Base-by-base conservation (phyloP, 2,329 filamentous ascomycete species). In the Colletotrichum somersetense region DNA sequence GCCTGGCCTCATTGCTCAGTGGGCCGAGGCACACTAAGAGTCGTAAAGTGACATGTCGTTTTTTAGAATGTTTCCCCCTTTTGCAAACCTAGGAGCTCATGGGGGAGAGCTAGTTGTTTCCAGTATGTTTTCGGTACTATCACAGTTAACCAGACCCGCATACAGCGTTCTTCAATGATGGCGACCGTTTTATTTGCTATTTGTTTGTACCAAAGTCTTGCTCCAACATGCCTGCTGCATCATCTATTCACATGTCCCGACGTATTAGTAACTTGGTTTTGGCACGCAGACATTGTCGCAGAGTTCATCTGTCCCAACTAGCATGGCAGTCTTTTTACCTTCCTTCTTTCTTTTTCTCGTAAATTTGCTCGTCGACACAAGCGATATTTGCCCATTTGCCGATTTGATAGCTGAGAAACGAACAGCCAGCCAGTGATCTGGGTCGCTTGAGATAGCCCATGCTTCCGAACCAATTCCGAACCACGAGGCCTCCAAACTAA, bases 11-110 rank as follows among this genome's bases (percentile, higher is more conserved):
- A n/a, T n/a, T n/a, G n/a, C n/a, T n/a, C n/a, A n/a, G n/a, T n/a
- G n/a, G n/a, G 26, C 44, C 58, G 58, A 62, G 30, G 44, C 33
- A 26, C 11, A 16, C 20, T 35, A 12, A 40, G 35, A 18, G n/a
- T 10, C 33, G 14, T 35, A 42, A 69, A 42, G 42, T 64, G 69
- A 72, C 46, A 44, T 26, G 58, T 72, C 66, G 23, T 61, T 69
- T 68, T 12, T 12, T 30, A 8, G 33, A n/a, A 59, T 52, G 30
- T 26, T 63, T 46, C 46, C 62, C 59, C 44, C 11, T 26, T 53
- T 26, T 59, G n/a, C 42, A 53, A 38, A 7, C 44, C 35, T 42
- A 26, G 59, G 23, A 30, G 35, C 48, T 7, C 20, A 8, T 63
- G 44, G 44, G 30, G 35, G 44, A 20, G 7, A 20, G 4, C 18